Percentiles rank a stretch among this genome's conserved stretches.
Conservation (phyloP, 805 yeast species). For the Candida hispaniensis region DNA sequence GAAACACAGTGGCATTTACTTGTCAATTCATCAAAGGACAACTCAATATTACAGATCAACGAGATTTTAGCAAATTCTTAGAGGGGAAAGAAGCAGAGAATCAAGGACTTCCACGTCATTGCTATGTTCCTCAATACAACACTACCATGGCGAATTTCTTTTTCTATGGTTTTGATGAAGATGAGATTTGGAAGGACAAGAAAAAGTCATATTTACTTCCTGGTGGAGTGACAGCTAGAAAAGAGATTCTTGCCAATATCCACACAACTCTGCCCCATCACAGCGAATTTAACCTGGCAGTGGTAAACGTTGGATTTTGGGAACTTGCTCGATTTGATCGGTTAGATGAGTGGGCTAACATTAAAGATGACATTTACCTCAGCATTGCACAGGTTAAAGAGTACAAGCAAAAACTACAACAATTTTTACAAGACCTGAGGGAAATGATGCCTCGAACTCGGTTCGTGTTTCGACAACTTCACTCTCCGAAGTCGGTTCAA, state of each 20-base stretch:
- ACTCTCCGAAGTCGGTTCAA: constrained; percentile 15
- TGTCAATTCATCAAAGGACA: constrained; percentile 11
- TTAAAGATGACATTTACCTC: constrained; percentile 11
- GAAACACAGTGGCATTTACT: constrained; percentile 12
- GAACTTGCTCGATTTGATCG: constrained; percentile 16
- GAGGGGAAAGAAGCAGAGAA: constrained; percentile 1
- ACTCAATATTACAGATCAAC: constrained; percentile 14
- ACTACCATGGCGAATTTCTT: constrained; percentile 14
- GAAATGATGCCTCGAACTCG: constrained; percentile 10
- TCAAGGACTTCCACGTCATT: constrained; percentile 14
- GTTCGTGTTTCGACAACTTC: constrained; percentile 17
- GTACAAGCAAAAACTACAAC: constrained; percentile 7
- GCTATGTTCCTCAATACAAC: constrained; percentile 14
- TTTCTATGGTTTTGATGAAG: constrained; percentile 16
- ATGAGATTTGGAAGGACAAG: constrained; percentile 17
- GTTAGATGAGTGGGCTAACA: constrained; percentile 7
- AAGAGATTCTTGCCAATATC: constrained; percentile 3
- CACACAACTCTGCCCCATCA: constrained; percentile 9
- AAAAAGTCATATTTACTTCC: constrained; percentile 16
- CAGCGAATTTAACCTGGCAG: constrained; percentile 12
- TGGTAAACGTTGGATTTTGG: constrained; percentile 17
- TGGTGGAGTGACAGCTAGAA: constrained; percentile 11
- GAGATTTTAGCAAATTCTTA: constrained; percentile 3
- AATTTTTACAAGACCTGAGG: constrained; percentile 9
- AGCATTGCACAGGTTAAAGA: constrained; percentile 15